Conservation (phyloP, 108 stramenopile species). For the Skeletonema menzelii region DNA sequence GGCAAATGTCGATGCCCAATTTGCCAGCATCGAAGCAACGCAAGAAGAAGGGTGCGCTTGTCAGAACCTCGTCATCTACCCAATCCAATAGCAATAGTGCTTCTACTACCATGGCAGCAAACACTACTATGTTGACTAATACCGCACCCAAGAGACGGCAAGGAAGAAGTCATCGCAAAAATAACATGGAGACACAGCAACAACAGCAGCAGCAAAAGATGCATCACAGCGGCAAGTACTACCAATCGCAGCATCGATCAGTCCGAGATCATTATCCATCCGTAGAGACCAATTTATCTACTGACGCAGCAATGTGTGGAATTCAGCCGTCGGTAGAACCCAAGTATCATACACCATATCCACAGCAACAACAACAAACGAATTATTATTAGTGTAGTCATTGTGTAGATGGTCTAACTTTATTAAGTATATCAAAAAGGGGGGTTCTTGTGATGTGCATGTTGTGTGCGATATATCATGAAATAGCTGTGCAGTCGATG, state of each 20-base stretch:
- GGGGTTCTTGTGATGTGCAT: no score
- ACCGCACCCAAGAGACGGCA: background rate
- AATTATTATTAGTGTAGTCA: no score
- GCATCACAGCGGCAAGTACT: background rate
- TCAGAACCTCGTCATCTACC: background rate
- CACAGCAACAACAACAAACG: background rate
- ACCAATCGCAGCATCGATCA: background rate
- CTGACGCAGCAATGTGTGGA: background rate
- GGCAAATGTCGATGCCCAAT: no score
- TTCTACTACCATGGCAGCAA: background rate
- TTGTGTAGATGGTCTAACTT: no score
- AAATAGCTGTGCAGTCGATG: no score
- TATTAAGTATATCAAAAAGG: no score
- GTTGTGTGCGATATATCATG: no score
- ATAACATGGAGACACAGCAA: background rate
- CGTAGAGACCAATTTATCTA: background rate
- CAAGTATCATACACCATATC: background rate
- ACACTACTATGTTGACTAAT: background rate
- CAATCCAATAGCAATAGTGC: constrained; percentile 1
- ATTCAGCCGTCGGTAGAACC: background rate
- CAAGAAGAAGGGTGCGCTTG: constrained; percentile 23
- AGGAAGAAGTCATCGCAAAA: background rate
- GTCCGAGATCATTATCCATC: background rate
- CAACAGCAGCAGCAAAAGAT: background rate
- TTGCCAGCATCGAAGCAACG: constrained; percentile 12